phyloP scores from a whole-genome alignment of 805 yeast species.

The Maudiozyma bulderi region DNA sequence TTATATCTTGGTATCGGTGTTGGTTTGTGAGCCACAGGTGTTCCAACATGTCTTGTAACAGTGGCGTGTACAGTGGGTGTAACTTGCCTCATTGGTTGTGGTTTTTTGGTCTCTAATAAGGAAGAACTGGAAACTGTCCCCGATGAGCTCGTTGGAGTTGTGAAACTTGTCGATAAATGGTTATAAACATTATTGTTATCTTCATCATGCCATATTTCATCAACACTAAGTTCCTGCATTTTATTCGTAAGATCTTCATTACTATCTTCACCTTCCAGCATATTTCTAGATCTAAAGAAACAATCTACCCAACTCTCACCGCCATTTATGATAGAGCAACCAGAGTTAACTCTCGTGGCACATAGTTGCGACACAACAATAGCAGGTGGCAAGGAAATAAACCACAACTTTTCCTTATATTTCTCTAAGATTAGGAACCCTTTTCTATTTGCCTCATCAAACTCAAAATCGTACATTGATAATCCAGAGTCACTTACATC shows the following conservation, averaged over 20 bases:
- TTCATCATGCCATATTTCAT: neutral
- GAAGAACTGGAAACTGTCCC: no score
- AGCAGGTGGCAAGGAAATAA: conserved; percentile 39
- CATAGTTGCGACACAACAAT: neutral
- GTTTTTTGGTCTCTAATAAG: no score
- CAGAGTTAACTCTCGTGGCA: conserved; percentile 18
- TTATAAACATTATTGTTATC: neutral
- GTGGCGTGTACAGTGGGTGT: no score
- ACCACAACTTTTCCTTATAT: conserved; percentile 45
- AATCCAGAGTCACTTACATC: conserved; percentile 38
- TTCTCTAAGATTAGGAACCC: conserved; percentile 62
- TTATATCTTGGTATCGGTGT: neutral
- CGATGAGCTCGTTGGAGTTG: neutral
- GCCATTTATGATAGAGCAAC: conserved; percentile 35
- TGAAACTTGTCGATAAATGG: conserved; percentile 4
- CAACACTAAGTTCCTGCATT: conserved; percentile 7
- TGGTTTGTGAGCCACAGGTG: neutral
- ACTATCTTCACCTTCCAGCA: conserved; percentile 29
- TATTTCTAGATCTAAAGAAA: conserved; percentile 53
- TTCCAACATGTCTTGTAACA: no score
- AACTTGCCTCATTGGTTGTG: no score
- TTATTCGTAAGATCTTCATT: conserved; percentile 7
- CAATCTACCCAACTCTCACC: conserved; percentile 61
- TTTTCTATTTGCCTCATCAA: conserved; percentile 45
- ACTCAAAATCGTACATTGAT: conserved; percentile 75